phyloP scores from a whole-genome alignment of 2,329 filamentous ascomycete species.

The Boeremia lycopersici region DNA sequence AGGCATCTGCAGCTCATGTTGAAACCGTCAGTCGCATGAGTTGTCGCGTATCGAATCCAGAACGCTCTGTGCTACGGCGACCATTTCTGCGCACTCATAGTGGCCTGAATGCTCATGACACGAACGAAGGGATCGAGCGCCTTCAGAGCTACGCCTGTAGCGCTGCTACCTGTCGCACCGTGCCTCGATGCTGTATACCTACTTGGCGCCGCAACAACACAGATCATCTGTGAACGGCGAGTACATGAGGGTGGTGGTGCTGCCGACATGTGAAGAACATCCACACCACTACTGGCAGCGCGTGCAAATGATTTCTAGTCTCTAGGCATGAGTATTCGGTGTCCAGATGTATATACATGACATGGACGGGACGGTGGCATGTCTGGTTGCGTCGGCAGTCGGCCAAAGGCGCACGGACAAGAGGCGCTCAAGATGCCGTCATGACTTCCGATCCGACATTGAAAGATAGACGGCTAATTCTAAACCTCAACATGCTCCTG shows the following conservation, averaged over 20 bases:
- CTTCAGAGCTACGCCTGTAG: too few species aligned
- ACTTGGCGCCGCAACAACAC: neutral
- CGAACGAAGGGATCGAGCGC: neutral
- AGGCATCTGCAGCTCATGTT: neutral
- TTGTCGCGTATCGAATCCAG: neutral
- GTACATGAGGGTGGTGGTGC: too few species aligned
- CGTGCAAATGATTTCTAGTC: too few species aligned
- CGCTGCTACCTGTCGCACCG: too few species aligned
- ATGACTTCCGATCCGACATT: slow-evolving; percentile 29
- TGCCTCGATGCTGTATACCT: neutral
- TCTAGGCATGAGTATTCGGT: too few species aligned
- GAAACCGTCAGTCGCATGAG: neutral
- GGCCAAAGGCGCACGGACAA: slow-evolving; percentile 10
- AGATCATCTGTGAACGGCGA: neutral
- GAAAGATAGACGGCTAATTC: slow-evolving; percentile 4
- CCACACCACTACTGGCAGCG: neutral
- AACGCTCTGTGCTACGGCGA: neutral
- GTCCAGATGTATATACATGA: neutral
- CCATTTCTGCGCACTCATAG: neutral
- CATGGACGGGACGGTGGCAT: neutral
- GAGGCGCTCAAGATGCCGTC: slow-evolving; percentile 28
- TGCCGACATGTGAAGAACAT: neutral
- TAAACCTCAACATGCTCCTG: slow-evolving; percentile 7
- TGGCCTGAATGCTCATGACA: neutral
- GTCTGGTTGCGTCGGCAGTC: slow-evolving; percentile 10